These are phyloP conservation scores for Lithohypha guttulata DNA, from an alignment of 2,329 filamentous ascomycete genomes.

Conservation along the genomic window DNA sequence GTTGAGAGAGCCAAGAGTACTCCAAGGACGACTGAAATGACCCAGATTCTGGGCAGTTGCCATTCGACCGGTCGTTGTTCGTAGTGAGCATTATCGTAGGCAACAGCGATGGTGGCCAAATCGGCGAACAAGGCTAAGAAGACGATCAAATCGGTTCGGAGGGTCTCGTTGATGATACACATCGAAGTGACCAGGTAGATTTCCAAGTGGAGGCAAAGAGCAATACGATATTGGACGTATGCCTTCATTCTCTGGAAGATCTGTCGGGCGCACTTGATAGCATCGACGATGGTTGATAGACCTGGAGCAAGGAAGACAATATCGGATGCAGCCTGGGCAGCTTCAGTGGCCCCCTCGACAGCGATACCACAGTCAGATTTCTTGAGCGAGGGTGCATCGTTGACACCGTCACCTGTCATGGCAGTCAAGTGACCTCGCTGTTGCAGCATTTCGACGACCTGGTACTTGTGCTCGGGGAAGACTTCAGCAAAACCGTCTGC, in stretches of 20 bases:
- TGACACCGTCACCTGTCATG: constrained; percentile 69
- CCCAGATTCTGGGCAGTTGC: constrained; percentile 73
- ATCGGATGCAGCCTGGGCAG: constrained; percentile 61
- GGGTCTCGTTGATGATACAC: constrained; percentile 70
- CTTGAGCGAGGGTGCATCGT: constrained; percentile 63
- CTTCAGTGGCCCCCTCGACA: constrained; percentile 61
- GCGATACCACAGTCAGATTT: constrained; percentile 66
- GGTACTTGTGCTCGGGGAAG: constrained; percentile 66
- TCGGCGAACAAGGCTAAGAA: constrained; percentile 72
- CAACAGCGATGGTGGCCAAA: constrained; percentile 66
- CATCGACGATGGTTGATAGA: constrained; percentile 59
- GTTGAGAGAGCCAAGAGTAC: constrained; percentile 57
- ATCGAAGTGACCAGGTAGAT: constrained; percentile 68
- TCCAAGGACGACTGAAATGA: constrained; percentile 61
- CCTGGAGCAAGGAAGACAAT: constrained; percentile 66
- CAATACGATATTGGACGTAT: constrained; percentile 68
- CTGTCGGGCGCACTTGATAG: constrained; percentile 63
- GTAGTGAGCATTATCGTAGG: constrained; percentile 69
- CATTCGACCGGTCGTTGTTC: constrained; percentile 66
- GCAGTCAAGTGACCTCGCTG: constrained; percentile 62
- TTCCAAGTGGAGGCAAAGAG: constrained; percentile 61
- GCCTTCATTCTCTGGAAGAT: constrained; percentile 72
- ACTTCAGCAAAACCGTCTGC: constrained; percentile 65
- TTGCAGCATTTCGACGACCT: constrained; percentile 65
- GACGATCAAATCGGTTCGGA: constrained; percentile 61